Conservation (phyloP, 2,329 filamentous ascomycete species). For the Fusarium sp. region DNA sequence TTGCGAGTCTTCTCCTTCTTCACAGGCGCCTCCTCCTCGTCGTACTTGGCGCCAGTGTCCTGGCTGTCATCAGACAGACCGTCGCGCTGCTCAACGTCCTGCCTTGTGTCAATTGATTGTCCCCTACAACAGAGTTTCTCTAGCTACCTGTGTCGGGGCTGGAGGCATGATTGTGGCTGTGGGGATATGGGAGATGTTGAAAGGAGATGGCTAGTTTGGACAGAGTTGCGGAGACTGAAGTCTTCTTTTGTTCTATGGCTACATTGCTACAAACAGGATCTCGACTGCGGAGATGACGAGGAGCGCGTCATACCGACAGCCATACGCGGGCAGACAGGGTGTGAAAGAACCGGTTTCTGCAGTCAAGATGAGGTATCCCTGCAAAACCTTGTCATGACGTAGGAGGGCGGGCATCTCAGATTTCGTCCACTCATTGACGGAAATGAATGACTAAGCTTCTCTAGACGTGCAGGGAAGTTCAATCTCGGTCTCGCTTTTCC, state of each 20-base stretch:
- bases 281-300: not conserved
- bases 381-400: not conserved
- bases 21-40: slow-evolving; percentile 30
- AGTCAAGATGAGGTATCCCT: not conserved
- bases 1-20: slow-evolving; percentile 18
- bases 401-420: not conserved
- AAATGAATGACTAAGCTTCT: not conserved
- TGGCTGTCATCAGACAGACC: not conserved
- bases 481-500: not conserved
- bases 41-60: not conserved
- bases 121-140: not conserved
- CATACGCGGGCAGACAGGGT: not conserved
- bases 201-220: not conserved
- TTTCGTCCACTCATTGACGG: not conserved
- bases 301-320: not conserved
- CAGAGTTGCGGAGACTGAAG: not conserved
- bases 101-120: not conserved
- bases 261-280: slow-evolving; percentile 1
- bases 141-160: not conserved
- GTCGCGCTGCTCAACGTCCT: not conserved
- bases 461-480: not conserved
- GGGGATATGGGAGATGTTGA: not conserved
- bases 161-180: not conserved
- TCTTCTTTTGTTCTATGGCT: not conserved
- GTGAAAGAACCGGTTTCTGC: slow-evolving; percentile 2